phyloP scores from a whole-genome alignment of 441 rosid genomes.

The Euphorbia corollata region DNA sequence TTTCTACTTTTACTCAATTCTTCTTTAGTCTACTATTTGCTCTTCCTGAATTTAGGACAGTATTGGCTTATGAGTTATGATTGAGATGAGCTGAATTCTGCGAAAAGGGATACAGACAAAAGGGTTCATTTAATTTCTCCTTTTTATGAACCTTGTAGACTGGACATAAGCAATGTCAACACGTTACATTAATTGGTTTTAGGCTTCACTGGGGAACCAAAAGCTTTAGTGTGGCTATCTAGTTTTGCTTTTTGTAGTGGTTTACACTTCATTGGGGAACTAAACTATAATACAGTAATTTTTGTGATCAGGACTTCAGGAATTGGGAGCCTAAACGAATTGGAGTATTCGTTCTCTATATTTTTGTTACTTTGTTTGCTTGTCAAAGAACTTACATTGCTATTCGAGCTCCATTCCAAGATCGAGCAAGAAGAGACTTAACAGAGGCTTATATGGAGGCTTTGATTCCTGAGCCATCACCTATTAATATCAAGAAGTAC shows the following conservation, averaged over 20 bases:
- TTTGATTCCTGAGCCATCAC: constrained; percentile 88
- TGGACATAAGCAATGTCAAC: not conserved
- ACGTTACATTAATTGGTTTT: not conserved
- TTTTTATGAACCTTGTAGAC: not conserved
- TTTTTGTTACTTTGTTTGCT: constrained; percentile 46
- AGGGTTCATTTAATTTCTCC: not conserved
- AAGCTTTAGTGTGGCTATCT: not conserved
- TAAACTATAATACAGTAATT: constrained; percentile 23
- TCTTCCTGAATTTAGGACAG: not conserved
- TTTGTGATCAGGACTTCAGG: constrained; percentile 54
- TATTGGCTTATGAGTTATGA: no score
- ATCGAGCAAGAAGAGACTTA: constrained; percentile 56
- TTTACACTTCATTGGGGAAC: constrained; percentile 5
- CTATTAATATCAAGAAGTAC: constrained; percentile 62
- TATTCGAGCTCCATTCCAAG: constrained; percentile 55
- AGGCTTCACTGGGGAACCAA: no score
- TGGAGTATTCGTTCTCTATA: constrained; percentile 50
- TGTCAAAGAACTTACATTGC: constrained; percentile 56
- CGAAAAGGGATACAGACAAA: not conserved
- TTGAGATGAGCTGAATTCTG: not conserved
- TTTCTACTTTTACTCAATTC: not conserved
- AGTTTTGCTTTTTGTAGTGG: not conserved
- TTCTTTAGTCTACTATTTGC: not conserved
- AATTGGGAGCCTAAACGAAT: constrained; percentile 68
- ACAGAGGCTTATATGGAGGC: constrained; percentile 95